Base-by-base conservation (phyloP, 768 basidiomycete species). In the Podaxis rugospora region DNA sequence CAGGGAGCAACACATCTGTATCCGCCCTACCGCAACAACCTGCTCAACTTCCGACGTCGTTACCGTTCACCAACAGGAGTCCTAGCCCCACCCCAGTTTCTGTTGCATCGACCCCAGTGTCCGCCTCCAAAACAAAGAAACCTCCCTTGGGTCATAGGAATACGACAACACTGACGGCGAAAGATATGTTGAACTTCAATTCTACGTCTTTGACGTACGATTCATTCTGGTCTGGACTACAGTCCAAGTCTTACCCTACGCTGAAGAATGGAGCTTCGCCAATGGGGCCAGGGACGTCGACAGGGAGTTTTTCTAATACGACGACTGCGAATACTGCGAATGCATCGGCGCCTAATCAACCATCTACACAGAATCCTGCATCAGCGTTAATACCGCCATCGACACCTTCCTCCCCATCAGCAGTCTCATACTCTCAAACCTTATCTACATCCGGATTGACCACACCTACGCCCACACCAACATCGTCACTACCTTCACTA, bases 191-290 rank as follows among this genome's bases (percentile, higher is more conserved):
- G 39, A 23, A 44, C 25, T 53, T 53, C 25, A 53, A 35, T 7
- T 25, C 51, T 6, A 35, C 51, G 21, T 53, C 59, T 0, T 44
- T 60, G 51, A 60, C 59, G 1, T 60, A 60, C 35, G 59, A 60
- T 36, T 60, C 59, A 7, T 60, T 60, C 28, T 60, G 59, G 59
- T 60, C 59, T 4, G 59, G 59, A 23, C 11, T 60, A 9, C 59
- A 60, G 32, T 60, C 59, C 5, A 60, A 60, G 23, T 54, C 51
- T 14, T 60, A 60, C 35, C 59, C 59, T n/a, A 18, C 32, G 9
- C 18, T 53, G 27, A 52, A 53, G 23, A 13, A 23, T 21, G 56
- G 56, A 25, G 35, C 28, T 5, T 14, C 47, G 23, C 18, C 14
- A 55, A 55, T 21, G 47, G 47, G 6, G 18, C 21, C 57, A 23